Evolutionary conservation across 768 basidiomycete genomes (phyloP), one percentile per base, ranked within the genome.

Genomic region (Termitomyces bulborhizus): DNA sequence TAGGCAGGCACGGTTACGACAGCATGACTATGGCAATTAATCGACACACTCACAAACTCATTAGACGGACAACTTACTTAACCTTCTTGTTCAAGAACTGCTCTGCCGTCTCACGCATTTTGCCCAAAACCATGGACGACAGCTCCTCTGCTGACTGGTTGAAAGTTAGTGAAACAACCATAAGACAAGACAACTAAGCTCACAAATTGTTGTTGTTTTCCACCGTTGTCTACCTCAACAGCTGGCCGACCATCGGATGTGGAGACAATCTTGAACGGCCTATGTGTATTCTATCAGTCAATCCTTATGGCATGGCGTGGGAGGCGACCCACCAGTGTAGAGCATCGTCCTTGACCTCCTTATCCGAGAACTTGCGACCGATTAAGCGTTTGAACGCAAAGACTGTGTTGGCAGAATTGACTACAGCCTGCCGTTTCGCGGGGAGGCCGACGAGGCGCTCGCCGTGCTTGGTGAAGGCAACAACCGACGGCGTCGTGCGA

Each of bases 401-500:
- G 60, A 94, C 88, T 39, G 95, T 98, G 78, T 97, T 97, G 54
- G 85, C 66, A 6, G 92, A 78, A 80, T 99, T 99, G 69, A 98
- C 93, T 46, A 97, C 92, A 1, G 93, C 94, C 71, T 98, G 96
- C 47, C 95, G 91, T 74, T 98, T 95, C 11, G 96, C 97, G 24
- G 96, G 95, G 42, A 97, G 83, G 71, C 96, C 96, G 57, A 97
- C 88, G 32, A 98, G 80, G 56, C 96, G 93, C 70, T 99, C 97
- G 54, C 93, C 93, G 64, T 98, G 94, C 72, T 98, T 97, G 53
- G 97, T 93, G 81, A 99, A 99, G 39, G 96, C 96, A 62, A 98
- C 93, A 54, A 98, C 93, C 39, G 97, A 99, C 2, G 97, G 97
- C 15, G 97, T 99, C 59, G 97, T 98, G 62, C 97, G 86, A 55